Base-by-base conservation (phyloP, 2,329 filamentous ascomycete genomes). In the Pseudopithomyces chartarum region DNA sequence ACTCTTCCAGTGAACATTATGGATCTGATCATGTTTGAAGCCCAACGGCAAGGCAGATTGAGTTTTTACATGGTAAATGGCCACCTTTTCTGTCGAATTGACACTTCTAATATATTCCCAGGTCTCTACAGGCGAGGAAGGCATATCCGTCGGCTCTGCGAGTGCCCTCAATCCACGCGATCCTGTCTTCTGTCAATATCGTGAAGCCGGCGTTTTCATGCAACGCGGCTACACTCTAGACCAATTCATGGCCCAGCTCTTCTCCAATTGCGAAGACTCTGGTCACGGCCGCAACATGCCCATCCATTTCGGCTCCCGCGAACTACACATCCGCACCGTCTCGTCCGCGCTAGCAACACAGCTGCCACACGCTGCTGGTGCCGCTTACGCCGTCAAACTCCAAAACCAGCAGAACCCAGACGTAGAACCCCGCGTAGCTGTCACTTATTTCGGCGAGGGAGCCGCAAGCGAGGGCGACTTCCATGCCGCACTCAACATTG, bases 11-110 rank as follows among this genome's bases (percentile, higher is more conserved):
- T 89, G 54, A 87, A 90, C 54, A 90, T 98, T 64, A 95, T 99
- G 92, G 95, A 99, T 73, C 77, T 96, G 54, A 90, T 98, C 73
- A 98, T 98, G 93, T 97, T 97, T 71, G 95, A 99, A 70, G 93
- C 95, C 0, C 95, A 99, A 78, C 84, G 95, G 44, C 95, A 99
- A 77, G 93, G 93, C n/a, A 87, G 92, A 19, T 79, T 97, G 54
- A 93, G 89, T 75, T 99, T 99, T 78, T 99, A 99, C 78, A 98
- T 99, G 91, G 94, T 94, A 70, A 4, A 32, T 49, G 17, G 2
- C 23, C 22, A 1, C n/a, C n/a, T 45, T n/a, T 36, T 12, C 15
- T 8, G 32, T 39, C 46, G 29, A 57, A 15, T 6, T 20, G 12
- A 5, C 11, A 10, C 5, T 33, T 12, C 22, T 32, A 49, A 55